These are phyloP conservation scores for Rubus idaeus DNA, from an alignment of 306 rosid species.

Conservation along the genomic window DNA sequence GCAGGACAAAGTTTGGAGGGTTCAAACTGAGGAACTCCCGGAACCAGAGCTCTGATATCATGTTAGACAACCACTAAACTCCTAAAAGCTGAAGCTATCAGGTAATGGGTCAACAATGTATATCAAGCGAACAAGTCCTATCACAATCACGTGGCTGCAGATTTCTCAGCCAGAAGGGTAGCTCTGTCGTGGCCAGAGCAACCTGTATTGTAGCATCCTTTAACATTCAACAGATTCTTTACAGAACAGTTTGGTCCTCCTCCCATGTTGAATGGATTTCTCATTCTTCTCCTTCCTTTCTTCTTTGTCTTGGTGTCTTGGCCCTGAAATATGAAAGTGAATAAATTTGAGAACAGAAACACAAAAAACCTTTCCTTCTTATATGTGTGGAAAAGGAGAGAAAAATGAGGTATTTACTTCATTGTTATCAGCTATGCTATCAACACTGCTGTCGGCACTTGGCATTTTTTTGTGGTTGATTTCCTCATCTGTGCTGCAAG, in stretches of 20 bases:
- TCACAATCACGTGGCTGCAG: constrained; percentile 27
- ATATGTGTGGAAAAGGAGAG: neutral
- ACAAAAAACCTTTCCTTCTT: neutral
- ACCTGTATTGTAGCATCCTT: constrained; percentile 51
- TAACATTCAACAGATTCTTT: constrained; percentile 51
- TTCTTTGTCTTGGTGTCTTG: constrained; percentile 35
- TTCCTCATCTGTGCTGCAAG: neutral
- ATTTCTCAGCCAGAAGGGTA: constrained; percentile 35
- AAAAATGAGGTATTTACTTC: neutral
- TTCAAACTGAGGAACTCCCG: neutral
- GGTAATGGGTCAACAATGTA: constrained; percentile 12
- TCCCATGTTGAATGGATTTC: constrained; percentile 26
- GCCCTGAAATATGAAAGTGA: constrained; percentile 15
- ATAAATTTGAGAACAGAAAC: neutral
- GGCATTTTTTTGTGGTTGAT: constrained; percentile 27
- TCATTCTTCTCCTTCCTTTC: constrained; percentile 38
- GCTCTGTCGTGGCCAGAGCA: constrained; percentile 36
- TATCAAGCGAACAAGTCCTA: constrained; percentile 10
- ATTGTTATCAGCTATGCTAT: constrained; percentile 5
- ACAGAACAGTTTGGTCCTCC: constrained; percentile 33
- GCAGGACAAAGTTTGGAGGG: neutral
- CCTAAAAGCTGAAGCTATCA: neutral
- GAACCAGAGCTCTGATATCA: constrained; percentile 2
- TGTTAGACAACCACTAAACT: constrained; percentile 10
- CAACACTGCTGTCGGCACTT: constrained; percentile 29